Evolutionary conservation across 2,329 filamentous ascomycete genomes (phyloP).

Genomic region (Fusarium veterinarium): DNA sequence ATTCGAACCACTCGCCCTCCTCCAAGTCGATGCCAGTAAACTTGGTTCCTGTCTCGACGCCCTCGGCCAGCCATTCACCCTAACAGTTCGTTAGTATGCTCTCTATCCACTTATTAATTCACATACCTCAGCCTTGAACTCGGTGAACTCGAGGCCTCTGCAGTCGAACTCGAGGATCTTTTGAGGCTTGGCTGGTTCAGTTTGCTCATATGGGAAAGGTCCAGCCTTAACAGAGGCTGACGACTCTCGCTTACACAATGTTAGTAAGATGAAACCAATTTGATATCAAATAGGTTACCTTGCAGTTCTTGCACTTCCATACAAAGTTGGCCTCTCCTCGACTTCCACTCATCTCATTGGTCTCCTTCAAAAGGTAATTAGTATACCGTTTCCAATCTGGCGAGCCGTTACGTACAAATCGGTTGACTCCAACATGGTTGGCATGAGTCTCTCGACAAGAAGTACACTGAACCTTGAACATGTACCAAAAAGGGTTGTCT

Average conservation of each 20-base stretch:
- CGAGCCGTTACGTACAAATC: conserved; percentile 74
- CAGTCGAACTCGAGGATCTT: conserved; percentile 94
- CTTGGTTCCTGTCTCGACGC: conserved; percentile 81
- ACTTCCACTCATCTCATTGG: conserved; percentile 90
- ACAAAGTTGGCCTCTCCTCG: conserved; percentile 98
- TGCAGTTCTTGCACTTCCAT: conserved; percentile 99
- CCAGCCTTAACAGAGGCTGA: conserved; percentile 84
- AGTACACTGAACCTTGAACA: conserved; percentile 98
- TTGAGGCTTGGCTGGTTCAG: conserved; percentile 77
- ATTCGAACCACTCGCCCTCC: conserved; percentile 98
- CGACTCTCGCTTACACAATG: conserved; percentile 74
- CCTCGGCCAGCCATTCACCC: conserved; percentile 92
- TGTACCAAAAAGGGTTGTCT: conserved; percentile 92
- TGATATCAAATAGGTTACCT: conserved; percentile 62
- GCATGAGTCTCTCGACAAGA: conserved; percentile 92
- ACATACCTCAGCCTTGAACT: conserved; percentile 87
- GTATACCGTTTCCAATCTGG: background rate
- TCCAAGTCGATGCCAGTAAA: conserved; percentile 84
- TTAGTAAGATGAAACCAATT: background rate
- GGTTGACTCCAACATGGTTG: conserved; percentile 86
- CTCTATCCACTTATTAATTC: background rate
- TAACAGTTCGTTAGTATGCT: conserved; percentile 50
- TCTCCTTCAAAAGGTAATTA: conserved; percentile 68
- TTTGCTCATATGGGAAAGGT: conserved; percentile 77
- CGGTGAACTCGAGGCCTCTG: conserved; percentile 89